These are phyloP conservation scores for Streptanthus diversifolius DNA, from an alignment of 345 rosid species.

Conservation along the genomic window DNA sequence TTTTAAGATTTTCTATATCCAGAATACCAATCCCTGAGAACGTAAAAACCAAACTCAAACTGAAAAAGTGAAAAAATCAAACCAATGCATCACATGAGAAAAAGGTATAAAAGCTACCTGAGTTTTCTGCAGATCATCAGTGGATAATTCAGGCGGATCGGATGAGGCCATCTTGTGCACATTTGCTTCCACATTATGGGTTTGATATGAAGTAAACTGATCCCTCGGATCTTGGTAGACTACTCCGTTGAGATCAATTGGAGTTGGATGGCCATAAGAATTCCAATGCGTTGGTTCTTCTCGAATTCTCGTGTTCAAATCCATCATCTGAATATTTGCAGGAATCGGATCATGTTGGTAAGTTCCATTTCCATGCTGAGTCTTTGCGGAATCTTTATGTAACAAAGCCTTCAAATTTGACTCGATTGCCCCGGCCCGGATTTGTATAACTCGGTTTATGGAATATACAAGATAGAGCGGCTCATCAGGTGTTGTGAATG, in stretches of 20 bases:
- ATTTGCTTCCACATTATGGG: constrained; percentile 37
- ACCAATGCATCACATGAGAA: background rate
- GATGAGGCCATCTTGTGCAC: constrained; percentile 32
- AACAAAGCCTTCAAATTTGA: constrained; percentile 81
- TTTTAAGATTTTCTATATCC: background rate
- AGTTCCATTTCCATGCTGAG: constrained; percentile 43
- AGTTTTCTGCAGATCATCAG: constrained; percentile 67
- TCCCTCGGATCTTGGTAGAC: constrained; percentile 42
- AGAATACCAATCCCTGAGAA: background rate
- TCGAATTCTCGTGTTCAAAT: constrained; percentile 54
- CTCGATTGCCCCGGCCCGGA: constrained; percentile 89
- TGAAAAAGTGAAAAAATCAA: background rate
- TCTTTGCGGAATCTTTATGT: constrained; percentile 48
- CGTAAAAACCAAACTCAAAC: background rate
- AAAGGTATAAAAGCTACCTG: constrained; percentile 48
- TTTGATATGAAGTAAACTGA: constrained; percentile 35
- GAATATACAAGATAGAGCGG: constrained; percentile 90
- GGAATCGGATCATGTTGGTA: constrained; percentile 41
- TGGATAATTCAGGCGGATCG: constrained; percentile 47
- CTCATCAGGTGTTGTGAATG: constrained; percentile 93
- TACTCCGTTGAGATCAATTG: constrained; percentile 63
- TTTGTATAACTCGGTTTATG: constrained; percentile 91
- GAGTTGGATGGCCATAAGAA: constrained; percentile 33
- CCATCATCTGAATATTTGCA: constrained; percentile 38
- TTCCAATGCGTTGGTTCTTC: constrained; percentile 41